Evolutionary conservation across 768 basidiomycete species (phyloP), one percentile per base, ranked within the genome.

Genomic region (Rhizopogon salebrosus): DNA sequence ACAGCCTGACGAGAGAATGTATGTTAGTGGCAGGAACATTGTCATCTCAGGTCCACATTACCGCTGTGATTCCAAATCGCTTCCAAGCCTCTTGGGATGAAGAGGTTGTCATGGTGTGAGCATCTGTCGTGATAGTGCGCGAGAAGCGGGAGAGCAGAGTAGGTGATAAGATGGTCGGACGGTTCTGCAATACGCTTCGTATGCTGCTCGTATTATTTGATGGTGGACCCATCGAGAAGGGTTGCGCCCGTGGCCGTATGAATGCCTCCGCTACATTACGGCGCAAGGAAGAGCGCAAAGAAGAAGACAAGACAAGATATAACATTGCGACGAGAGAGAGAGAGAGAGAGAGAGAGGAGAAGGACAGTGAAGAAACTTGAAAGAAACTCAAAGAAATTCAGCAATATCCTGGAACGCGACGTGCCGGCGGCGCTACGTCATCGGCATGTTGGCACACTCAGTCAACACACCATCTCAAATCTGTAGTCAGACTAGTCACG

Each of bases 121-220:
- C 69, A 53, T 83, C 79, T 3, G 80, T 82, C 51, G 75, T 68
- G 22, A 83, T 67, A 10, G 75, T 65, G n/a, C 85, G 75, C 29
- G 77, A 70, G 31, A 64, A 64, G 48, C 59, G 63, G 41, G 54
- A 57, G 40, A 65, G 64, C 14, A 58, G 53, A 40, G 59, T 52
- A 3, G 64, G 56, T 4, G 63, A 59, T 52, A 60, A 57, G 29
- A 54, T 51, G 42, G 51, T 29, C 20, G 64, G 60, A 20, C 64
- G 64, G 37, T 68, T 70, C 51, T 60, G 68, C 42, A 70, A 48
- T 3, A 64, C 53, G 48, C 67, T 62, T 38, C 63, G 59, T 7
- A 69, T 56, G 53, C 65, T 72, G 22, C 59, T 65, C 22, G 67
- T 55, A 27, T 57, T 62, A 58, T 67, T 73, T 54, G 48, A 59